A percentile compares a stretch with the other conserved stretches of the same genome.
Evolutionary conservation across 768 basidiomycete species (phyloP).

Genomic region (Phaeotremella skinneri): DNA sequence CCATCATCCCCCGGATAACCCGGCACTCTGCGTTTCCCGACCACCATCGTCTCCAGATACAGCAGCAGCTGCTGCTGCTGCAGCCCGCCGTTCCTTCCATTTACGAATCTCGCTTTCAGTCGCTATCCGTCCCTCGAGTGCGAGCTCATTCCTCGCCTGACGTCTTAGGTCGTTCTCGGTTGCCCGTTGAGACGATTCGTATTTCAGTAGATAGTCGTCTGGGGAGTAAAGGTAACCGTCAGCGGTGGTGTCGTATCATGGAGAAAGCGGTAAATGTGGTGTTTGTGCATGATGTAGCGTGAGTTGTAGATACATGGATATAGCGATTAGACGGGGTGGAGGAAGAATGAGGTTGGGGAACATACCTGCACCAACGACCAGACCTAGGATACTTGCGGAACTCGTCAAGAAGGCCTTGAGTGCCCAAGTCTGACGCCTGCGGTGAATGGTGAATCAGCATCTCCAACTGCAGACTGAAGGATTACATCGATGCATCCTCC

Average conservation of each 20-base stretch:
- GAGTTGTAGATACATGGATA: too few species aligned
- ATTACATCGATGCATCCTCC: too few species aligned
- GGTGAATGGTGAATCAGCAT: too few species aligned
- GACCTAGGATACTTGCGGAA: slow-evolving; percentile 64
- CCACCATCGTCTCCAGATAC: not conserved
- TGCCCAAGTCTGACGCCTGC: slow-evolving; percentile 72
- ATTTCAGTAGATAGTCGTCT: slow-evolving; percentile 69
- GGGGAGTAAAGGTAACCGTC: too few species aligned
- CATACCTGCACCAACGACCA: slow-evolving; percentile 62
- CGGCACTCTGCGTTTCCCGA: not conserved
- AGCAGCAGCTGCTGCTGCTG: slow-evolving; percentile 4
- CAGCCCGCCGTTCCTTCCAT: slow-evolving; percentile 60
- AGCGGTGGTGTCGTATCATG: not conserved
- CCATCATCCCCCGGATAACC: not conserved
- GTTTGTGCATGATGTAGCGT: too few species aligned
- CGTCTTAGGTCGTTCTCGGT: slow-evolving; percentile 69
- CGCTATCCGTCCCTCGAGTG: slow-evolving; percentile 68
- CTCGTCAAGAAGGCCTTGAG: slow-evolving; percentile 78
- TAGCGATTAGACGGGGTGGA: not conserved
- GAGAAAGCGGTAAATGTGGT: not conserved
- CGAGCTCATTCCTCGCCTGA: slow-evolving; percentile 71
- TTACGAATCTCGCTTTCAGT: slow-evolving; percentile 80
- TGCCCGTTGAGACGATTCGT: slow-evolving; percentile 65
- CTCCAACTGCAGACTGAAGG: too few species aligned
- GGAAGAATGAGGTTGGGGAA: not conserved